Percentiles rank a stretch among this genome's conserved stretches.
Evolutionary conservation across 2,329 filamentous ascomycete species (phyloP).

Genomic region (Fusarium pseudoanthophilum): DNA sequence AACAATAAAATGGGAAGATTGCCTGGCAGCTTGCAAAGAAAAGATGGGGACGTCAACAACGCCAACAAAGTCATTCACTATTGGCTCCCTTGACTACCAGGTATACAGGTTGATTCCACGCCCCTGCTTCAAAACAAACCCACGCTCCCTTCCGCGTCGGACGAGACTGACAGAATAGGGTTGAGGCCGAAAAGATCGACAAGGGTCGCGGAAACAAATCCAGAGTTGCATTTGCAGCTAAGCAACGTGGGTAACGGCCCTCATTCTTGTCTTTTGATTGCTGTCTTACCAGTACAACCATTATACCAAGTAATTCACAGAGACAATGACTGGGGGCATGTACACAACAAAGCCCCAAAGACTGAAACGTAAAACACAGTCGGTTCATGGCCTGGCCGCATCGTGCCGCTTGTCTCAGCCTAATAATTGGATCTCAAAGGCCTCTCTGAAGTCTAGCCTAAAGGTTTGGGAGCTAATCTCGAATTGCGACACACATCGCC

Average conservation of each 20-base stretch:
- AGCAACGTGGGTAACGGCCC: constrained; percentile 29
- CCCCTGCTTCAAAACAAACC: constrained; percentile 32
- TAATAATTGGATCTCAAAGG: constrained; percentile 39
- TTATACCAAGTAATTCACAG: constrained; percentile 10
- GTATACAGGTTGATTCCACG: constrained; percentile 33
- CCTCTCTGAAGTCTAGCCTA: constrained; percentile 37
- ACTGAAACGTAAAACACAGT: constrained; percentile 38
- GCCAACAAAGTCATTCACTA: constrained; percentile 23
- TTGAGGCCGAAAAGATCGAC: constrained; percentile 36
- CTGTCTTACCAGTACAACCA: constrained; percentile 21
- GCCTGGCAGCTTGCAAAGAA: constrained; percentile 15
- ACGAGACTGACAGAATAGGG: constrained; percentile 41
- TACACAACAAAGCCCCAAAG: constrained; percentile 17
- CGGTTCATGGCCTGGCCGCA: constrained; percentile 39
- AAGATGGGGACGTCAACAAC: constrained; percentile 35
- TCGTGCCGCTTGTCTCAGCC: constrained; percentile 43
- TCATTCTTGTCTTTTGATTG: constrained; percentile 32
- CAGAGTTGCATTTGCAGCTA: constrained; percentile 32
- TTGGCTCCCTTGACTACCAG: constrained; percentile 35
- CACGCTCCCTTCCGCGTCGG: constrained; percentile 41
- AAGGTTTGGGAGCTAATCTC: constrained; percentile 35
- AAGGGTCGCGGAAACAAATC: constrained; percentile 43
- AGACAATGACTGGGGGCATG: constrained; percentile 17
- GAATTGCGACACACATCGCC: constrained; percentile 7
- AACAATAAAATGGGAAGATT: constrained; percentile 23